Evolutionary conservation across 345 rosid species (phyloP).

Genomic region (Dipteronia sinensis): DNA sequence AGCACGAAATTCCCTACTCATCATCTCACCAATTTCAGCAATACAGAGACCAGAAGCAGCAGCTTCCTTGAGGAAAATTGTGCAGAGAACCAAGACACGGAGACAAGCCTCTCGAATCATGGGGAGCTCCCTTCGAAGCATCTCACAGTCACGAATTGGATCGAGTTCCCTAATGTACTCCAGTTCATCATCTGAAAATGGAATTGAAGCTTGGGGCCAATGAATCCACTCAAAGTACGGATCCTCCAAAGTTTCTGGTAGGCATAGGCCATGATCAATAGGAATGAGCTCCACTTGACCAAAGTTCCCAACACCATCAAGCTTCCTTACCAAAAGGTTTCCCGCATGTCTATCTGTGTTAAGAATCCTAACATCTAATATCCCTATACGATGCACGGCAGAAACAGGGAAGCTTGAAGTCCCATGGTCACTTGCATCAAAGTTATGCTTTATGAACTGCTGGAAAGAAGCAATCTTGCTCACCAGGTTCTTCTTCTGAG

Average conservation of each 20-base stretch:
- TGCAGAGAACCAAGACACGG: conserved; percentile 75
- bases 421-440: conserved; percentile 96
- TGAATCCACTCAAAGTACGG: conserved; percentile 99
- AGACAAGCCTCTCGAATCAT: conserved; percentile 96
- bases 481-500: conserved; percentile 62
- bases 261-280: conserved; percentile 95
- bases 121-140: conserved; percentile 84
- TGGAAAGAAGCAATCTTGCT: conserved; percentile 98
- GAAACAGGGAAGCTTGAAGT: conserved; percentile 96
- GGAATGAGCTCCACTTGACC: conserved; percentile 91
- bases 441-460: conserved; percentile 89
- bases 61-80: conserved; percentile 88
- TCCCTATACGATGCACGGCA: conserved; percentile 90
- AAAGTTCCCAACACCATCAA: conserved; percentile 68
- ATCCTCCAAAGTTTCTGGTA: conserved; percentile 95
- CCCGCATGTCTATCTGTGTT: conserved; percentile 99
- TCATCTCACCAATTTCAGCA: conserved; percentile 98
- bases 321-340: conserved; percentile 85
- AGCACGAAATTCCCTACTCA: conserved; percentile 87
- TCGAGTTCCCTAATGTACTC: conserved; percentile 73
- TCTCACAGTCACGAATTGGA: conserved; percentile 66
- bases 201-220: conserved; percentile 98
- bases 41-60: conserved; percentile 78
- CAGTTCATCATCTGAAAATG: conserved; percentile 97
- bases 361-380: conserved; percentile 81